Conservation (phyloP, 352 stramenopile species). For the Phytophthora lateralis region DNA sequence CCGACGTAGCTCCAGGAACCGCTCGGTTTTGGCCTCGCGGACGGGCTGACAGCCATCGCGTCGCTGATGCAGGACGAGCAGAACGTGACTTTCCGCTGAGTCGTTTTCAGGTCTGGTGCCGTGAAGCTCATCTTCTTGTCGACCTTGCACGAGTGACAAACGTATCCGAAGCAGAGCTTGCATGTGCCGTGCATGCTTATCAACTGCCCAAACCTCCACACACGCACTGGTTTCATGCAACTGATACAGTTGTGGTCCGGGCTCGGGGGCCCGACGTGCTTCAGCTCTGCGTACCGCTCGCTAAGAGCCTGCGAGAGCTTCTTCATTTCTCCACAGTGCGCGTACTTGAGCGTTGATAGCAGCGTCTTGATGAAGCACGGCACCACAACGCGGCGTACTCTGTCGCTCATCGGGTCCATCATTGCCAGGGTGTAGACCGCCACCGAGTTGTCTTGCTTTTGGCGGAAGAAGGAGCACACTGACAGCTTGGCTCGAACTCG, state of each 20-base stretch:
- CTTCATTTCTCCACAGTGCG: slow-evolving; percentile 36
- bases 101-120: slow-evolving; percentile 34
- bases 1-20: slow-evolving; percentile 8
- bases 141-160: slow-evolving; percentile 41
- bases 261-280: slow-evolving; percentile 13
- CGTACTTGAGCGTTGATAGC: slow-evolving; percentile 33
- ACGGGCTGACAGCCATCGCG: slow-evolving; percentile 19
- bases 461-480: slow-evolving; percentile 43
- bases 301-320: slow-evolving; percentile 31
- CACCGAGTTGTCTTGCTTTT: slow-evolving; percentile 32
- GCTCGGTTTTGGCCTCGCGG: slow-evolving; percentile 16
- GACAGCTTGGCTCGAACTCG: slow-evolving; percentile 40
- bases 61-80: slow-evolving; percentile 37
- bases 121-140: slow-evolving; percentile 46
- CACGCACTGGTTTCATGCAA: slow-evolving; percentile 32
- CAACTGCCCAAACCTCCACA: slow-evolving; percentile 22
- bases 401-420: slow-evolving; percentile 35
- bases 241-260: slow-evolving; percentile 26
- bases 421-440: slow-evolving; percentile 49
- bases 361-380: slow-evolving; percentile 34
- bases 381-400: slow-evolving; percentile 16
- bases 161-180: slow-evolving; percentile 37
- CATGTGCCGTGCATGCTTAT: slow-evolving; percentile 24
- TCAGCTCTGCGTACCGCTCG: slow-evolving; percentile 23
- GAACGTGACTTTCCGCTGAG: slow-evolving; percentile 43